phyloP scores from a whole-genome alignment of 1,139 yeast genomes.

The Meyerozyma athensensis region DNA sequence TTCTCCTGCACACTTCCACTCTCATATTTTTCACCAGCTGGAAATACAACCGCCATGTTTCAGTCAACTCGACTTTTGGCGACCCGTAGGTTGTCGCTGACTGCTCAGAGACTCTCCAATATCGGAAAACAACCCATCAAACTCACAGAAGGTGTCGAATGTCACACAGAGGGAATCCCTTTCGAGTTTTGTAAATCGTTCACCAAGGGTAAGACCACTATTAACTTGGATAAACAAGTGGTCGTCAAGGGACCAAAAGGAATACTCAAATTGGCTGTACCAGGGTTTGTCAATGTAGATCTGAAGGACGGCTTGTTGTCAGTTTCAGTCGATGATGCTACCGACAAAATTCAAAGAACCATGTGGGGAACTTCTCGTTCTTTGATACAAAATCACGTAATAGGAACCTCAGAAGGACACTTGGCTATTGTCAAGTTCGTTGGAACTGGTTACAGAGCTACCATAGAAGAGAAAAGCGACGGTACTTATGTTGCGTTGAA shows the following conservation, averaged over 20 bases:
- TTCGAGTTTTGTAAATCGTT: constrained; percentile 49
- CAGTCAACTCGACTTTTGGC: background rate
- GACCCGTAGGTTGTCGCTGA: constrained; percentile 20
- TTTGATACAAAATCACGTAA: constrained; percentile 66
- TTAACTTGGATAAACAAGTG: constrained; percentile 56
- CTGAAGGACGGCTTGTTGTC: constrained; percentile 32
- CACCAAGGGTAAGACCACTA: constrained; percentile 62
- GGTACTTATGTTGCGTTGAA: constrained; percentile 60
- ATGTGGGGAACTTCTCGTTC: constrained; percentile 97
- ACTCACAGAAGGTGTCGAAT: constrained; percentile 28
- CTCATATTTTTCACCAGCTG: constrained; percentile 1
- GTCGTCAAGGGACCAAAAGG: constrained; percentile 85
- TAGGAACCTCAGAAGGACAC: constrained; percentile 93
- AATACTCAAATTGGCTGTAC: constrained; percentile 54
- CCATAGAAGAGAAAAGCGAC: constrained; percentile 40
- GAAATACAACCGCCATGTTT: background rate
- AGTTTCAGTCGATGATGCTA: constrained; percentile 55
- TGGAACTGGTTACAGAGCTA: constrained; percentile 96
- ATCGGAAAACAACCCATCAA: constrained; percentile 41
- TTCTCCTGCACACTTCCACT: constrained; percentile 4
- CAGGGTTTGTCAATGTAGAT: constrained; percentile 59
- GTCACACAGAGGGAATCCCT: constrained; percentile 35
- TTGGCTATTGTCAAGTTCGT: constrained; percentile 81
- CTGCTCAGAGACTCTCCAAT: constrained; percentile 29
- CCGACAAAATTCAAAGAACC: constrained; percentile 65